A percentile compares a stretch with the other conserved stretches of the same genome.
phyloP scores from a whole-genome alignment of 306 rosid genomes.

The Comarum palustre region DNA sequence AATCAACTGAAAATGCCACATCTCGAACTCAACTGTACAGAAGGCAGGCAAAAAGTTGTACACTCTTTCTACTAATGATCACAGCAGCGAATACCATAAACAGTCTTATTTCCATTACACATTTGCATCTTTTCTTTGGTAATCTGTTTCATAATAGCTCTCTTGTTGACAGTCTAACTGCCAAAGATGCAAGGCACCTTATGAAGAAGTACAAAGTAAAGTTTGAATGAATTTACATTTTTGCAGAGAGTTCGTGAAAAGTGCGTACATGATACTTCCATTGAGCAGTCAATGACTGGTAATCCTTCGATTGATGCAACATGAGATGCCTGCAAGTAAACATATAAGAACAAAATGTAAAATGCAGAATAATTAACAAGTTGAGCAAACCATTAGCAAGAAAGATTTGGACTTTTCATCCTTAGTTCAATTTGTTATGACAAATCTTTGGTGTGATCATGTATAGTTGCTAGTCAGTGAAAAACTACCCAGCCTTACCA shows the following conservation, averaged over 20 bases:
- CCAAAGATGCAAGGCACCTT: constrained; percentile 14
- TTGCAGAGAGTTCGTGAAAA: constrained; percentile 15
- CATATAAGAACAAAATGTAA: constrained; percentile 19
- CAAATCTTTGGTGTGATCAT: background rate
- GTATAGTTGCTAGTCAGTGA: background rate
- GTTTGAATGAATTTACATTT: constrained; percentile 10
- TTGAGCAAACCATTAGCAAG: constrained; percentile 3
- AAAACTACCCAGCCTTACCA: background rate
- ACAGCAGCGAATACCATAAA: background rate
- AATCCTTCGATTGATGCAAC: constrained; percentile 66
- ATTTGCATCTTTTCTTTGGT: background rate
- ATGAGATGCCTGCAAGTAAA: constrained; percentile 65
- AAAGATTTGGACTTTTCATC: background rate
- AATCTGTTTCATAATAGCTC: constrained; percentile 1
- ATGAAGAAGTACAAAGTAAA: constrained; percentile 5
- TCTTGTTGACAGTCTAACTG: background rate
- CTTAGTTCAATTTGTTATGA: background rate
- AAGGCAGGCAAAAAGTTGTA: constrained; percentile 13
- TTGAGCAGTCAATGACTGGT: constrained; percentile 71
- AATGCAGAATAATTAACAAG: constrained; percentile 4
- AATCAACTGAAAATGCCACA: constrained; percentile 92
- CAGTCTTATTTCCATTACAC: background rate
- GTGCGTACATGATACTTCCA: constrained; percentile 68
- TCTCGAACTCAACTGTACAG: constrained; percentile 76
- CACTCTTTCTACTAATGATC: constrained; percentile 12